Evolutionary conservation across 2,329 filamentous ascomycete genomes (phyloP), one percentile per base, ranked within the genome.

Genomic region (Thelonectria rubi): DNA sequence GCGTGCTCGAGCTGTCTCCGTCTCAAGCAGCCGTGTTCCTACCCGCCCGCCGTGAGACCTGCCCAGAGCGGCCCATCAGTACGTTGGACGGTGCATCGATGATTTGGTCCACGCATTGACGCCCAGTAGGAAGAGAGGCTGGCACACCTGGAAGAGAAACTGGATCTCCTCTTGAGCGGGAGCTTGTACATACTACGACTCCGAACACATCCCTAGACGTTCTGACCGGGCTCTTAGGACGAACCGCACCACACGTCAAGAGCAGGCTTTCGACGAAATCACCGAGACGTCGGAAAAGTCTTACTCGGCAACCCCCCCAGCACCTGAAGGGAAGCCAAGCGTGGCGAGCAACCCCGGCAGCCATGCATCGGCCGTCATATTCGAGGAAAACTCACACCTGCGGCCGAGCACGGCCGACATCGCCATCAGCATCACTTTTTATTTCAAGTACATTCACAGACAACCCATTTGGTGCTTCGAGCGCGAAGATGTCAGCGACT

Each of bases 81-180:
- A 79, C 18, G 75, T 74, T 57, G 40, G 30, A 54, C 18, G 37
- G 47, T 49, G 57, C 12, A 39, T 24, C 20, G 47, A 37, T 54
- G 3, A 7, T 52, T 46, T 46, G 17, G 21, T 42, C n/a, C 50
- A 49, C 39, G 59, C 65, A 43, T 57, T 71, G 62, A 72, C 69
- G 40, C 58, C 66, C 24, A 54, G 51, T 65, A 84, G 82, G 81
- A 82, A 64, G 82, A 84, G 69, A 76, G 82, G 64, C 73, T 84
- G n/a, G 81, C 81, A 14, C 79, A 80, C 52, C 66, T 84, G 42
- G 82, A 84, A 72, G 81, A 83, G 71, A 84, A 84, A 69, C 77
- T 84, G 48, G 81, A 84, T 71, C 78, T 80, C 60, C 75, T 84
- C 55, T 72, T 84, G 18, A 82, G 75, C 49, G 80, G 81, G 55